Base-by-base conservation (phyloP, 768 basidiomycete genomes). In the Kwoniella mangroviensis region DNA sequence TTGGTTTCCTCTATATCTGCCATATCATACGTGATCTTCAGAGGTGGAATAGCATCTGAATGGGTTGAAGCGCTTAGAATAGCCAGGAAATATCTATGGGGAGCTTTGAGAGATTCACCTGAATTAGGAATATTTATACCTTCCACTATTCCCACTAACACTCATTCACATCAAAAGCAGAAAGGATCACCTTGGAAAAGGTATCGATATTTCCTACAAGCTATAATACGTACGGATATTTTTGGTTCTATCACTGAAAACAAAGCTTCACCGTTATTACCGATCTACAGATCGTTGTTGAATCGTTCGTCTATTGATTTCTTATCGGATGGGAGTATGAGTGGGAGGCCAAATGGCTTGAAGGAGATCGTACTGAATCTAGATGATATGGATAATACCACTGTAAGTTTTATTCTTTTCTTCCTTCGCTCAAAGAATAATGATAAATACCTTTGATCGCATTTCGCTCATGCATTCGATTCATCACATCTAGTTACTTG, bases 321-420 rank as follows among this genome's bases (percentile, higher is more conserved):
- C 40, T n/a, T 43, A 42, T 6, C 45, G 12, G 45, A 19, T 49
- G 13, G 13, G 1, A 19, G 45, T 19, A 12, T 0, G 19, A 19
- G 0, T 13, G 45, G 19, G 0, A 57, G 15, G 22, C 0, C 19
- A 17, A 40, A 42, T 45, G 19, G 40, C 1, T 22, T 43, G 1
- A 42, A 43, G 13, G 40, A 42, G 17, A 60, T 41, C 41, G 40
- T 60, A 12, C 58, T 41, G 10, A 60, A 41, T 22, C 6, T 45
- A n/a, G 41, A n/a, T 9, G 41, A 41, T 60, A 41, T 60, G 3
- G 58, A 60, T 43, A 60, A 60, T 22, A 60, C 58, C 58, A 60
- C 58, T 41, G 58, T 60, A n/a, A 43, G 58, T 60, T 17, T 21
- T 26, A 1, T 13, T 17, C 13, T 1, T 24, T n/a, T 28, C 24